These are phyloP conservation scores for Rhizopogon roseolus DNA, from an alignment of 768 basidiomycete species.

Conservation along the genomic window DNA sequence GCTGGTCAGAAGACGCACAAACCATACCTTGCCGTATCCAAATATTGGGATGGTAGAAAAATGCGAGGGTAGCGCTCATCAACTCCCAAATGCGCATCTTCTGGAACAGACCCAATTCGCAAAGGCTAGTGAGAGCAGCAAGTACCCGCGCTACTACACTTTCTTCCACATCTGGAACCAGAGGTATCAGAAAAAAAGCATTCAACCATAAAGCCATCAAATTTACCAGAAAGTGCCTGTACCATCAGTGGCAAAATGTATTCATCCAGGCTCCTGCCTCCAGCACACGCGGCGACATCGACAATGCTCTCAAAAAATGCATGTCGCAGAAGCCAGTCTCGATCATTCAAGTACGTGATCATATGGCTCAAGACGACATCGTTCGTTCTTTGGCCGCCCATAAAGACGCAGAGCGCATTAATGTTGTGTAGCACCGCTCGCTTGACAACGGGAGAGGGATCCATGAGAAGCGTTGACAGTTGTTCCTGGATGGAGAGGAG, in stretches of 20 bases:
- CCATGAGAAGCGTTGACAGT: slow-evolving; percentile 80
- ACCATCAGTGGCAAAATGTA: slow-evolving; percentile 97
- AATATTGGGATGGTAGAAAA: slow-evolving; percentile 90
- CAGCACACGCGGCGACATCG: slow-evolving; percentile 92
- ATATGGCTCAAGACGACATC: slow-evolving; percentile 89
- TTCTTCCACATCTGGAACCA: slow-evolving; percentile 81
- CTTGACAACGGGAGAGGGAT: slow-evolving; percentile 85
- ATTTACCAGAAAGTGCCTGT: slow-evolving; percentile 85
- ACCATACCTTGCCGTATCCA: slow-evolving; percentile 91
- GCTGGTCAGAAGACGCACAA: neutral
- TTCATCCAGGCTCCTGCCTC: slow-evolving; percentile 87
- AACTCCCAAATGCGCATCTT: slow-evolving; percentile 98
- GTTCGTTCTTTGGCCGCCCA: slow-evolving; percentile 89
- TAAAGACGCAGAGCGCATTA: slow-evolving; percentile 86
- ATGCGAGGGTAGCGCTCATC: slow-evolving; percentile 81
- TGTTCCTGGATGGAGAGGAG: slow-evolving; percentile 85
- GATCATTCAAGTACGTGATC: slow-evolving; percentile 81
- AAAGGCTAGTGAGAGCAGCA: slow-evolving; percentile 80
- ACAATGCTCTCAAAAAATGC: slow-evolving; percentile 96
- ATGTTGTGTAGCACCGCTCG: slow-evolving; percentile 86
- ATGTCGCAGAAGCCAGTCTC: slow-evolving; percentile 87
- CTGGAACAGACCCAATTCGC: slow-evolving; percentile 85
- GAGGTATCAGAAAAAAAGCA: neutral
- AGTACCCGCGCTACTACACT: slow-evolving; percentile 89
- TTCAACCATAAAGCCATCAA: neutral